A percentile compares a stretch with the other conserved stretches of the same genome.
Evolutionary conservation across 768 basidiomycete genomes (phyloP).

Genomic region (Hortiboletus campestris): DNA sequence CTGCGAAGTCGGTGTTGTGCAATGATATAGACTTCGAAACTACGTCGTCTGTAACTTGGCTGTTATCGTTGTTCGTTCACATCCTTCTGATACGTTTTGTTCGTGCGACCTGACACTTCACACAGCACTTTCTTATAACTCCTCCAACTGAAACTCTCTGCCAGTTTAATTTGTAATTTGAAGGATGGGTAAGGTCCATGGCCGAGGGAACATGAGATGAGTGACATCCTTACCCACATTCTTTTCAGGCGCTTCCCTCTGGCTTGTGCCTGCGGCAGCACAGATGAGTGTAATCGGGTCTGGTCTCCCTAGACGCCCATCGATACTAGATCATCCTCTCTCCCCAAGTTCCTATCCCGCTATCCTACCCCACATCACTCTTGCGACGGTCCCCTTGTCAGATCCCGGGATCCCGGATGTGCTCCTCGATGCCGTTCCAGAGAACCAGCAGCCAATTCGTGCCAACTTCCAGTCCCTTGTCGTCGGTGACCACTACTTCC

Average conservation of each 20-base stretch:
- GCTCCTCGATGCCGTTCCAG: slow-evolving; percentile 42
- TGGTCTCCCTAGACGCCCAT: slow-evolving; percentile 44
- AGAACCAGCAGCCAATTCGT: slow-evolving; percentile 33
- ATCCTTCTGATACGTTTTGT: neutral
- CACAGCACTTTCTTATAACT: neutral
- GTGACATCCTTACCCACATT: neutral
- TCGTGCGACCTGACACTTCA: neutral
- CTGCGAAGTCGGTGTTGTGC: neutral
- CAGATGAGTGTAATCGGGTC: slow-evolving; percentile 44
- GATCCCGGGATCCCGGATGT: slow-evolving; percentile 3
- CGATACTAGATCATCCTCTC: slow-evolving; percentile 8
- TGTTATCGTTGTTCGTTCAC: neutral
- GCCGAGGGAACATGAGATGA: neutral
- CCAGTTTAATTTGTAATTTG: neutral
- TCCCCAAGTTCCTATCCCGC: slow-evolving; percentile 50
- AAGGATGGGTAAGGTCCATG: slow-evolving; percentile 24
- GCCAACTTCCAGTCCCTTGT: slow-evolving; percentile 54
- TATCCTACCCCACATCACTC: slow-evolving; percentile 72
- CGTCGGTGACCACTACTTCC: slow-evolving; percentile 63
- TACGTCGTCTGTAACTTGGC: slow-evolving; percentile 10
- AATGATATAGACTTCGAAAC: neutral
- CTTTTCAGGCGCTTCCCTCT: slow-evolving; percentile 55
- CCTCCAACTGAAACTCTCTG: neutral
- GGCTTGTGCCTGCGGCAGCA: slow-evolving; percentile 61
- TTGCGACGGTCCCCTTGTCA: slow-evolving; percentile 42